Conservation (phyloP, 352 stramenopile genomes). For the Pythium insidiosum region DNA sequence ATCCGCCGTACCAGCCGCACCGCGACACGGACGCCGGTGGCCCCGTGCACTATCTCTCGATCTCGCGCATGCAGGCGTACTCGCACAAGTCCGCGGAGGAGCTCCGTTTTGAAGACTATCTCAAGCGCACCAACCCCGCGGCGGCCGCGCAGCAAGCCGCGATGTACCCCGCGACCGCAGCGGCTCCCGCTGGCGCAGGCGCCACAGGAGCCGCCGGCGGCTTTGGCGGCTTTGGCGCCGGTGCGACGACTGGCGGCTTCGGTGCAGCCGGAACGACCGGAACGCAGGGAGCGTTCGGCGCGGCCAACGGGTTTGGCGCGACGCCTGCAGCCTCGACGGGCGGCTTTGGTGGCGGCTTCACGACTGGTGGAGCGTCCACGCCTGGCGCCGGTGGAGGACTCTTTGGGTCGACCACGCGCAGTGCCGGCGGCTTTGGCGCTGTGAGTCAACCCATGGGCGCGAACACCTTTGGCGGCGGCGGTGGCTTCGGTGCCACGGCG, state of each 20-base stretch:
- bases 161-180: constrained; percentile 23
- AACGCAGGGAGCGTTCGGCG: no score
- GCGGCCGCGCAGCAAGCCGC: constrained; percentile 12
- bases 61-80: constrained; percentile 63
- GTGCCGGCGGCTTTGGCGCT: constrained; percentile 26
- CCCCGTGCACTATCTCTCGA: constrained; percentile 33
- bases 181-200: constrained; percentile 23
- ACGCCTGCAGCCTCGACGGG: constrained; percentile 25
- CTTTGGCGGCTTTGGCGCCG: constrained; percentile 41
- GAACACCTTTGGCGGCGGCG: constrained; percentile 39
- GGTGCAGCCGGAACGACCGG: no score
- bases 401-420: constrained; percentile 15
- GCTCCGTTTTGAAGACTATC: constrained; percentile 69
- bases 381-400: constrained; percentile 6
- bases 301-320: constrained; percentile 9
- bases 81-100: constrained; percentile 71
- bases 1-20: constrained; percentile 58
- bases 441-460: constrained; percentile 6
- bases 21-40: constrained; percentile 43
- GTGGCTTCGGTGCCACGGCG: constrained; percentile 34
- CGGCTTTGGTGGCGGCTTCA: constrained; percentile 16
- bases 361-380: constrained; percentile 3
- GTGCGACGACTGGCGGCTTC: no score
- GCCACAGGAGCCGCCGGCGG: constrained; percentile 4
- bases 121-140: constrained; percentile 63